phyloP scores from a whole-genome alignment of 768 basidiomycete species.

The Termitomyces sp. region DNA sequence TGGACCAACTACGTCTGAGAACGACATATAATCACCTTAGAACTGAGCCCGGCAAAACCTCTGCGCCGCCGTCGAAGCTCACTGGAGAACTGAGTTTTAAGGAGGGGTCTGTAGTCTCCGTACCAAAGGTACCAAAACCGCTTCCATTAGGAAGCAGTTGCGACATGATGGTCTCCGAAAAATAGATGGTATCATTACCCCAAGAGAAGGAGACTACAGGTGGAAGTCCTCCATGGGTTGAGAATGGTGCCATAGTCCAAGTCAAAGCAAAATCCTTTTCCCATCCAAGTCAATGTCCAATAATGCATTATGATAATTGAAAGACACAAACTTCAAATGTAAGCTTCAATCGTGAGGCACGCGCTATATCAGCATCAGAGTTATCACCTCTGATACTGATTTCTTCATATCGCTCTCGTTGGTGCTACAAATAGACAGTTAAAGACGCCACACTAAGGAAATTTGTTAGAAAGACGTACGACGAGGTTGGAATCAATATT shows the following conservation, averaged over 20 bases:
- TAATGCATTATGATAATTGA: background rate
- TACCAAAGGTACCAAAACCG: constrained; percentile 32
- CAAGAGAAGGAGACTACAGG: constrained; percentile 25
- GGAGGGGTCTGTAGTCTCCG: constrained; percentile 17
- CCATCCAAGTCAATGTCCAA: background rate
- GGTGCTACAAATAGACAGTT: constrained; percentile 20
- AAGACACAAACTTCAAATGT: constrained; percentile 21
- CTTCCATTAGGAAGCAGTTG: constrained; percentile 28
- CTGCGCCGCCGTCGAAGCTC: background rate
- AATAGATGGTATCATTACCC: constrained; percentile 28
- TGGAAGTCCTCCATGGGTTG: constrained; percentile 26
- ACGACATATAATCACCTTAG: constrained; percentile 17
- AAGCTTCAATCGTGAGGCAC: constrained; percentile 19
- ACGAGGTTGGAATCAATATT: constrained; percentile 23
- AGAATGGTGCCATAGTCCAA: constrained; percentile 35
- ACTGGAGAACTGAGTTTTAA: constrained; percentile 3
- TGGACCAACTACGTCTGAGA: background rate
- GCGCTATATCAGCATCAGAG: constrained; percentile 26
- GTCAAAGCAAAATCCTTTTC: constrained; percentile 27
- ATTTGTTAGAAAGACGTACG: constrained; percentile 17
- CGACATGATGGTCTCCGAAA: constrained; percentile 27
- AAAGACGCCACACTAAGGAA: background rate
- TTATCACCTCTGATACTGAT: constrained; percentile 27
- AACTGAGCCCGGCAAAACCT: constrained; percentile 21
- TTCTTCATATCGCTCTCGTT: constrained; percentile 26